Base-by-base conservation (phyloP, 2,329 filamentous ascomycete species). In the Penicillium sp. region DNA sequence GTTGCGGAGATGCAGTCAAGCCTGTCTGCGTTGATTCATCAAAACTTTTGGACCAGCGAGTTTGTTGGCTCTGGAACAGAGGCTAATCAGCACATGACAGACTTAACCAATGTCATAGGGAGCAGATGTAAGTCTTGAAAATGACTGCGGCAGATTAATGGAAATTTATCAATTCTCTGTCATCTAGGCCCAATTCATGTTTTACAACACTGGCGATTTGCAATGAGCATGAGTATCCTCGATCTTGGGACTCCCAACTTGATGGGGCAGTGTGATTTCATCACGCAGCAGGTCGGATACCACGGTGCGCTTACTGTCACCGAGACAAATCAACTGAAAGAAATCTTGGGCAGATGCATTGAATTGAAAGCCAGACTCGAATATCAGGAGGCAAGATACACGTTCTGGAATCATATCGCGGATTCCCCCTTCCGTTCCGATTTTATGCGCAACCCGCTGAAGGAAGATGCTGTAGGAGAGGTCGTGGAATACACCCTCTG, bases 351-450 rank as follows among this genome's bases (percentile, higher is more conserved):
- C 11, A 32, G 54, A 5, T 66, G 59, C 29, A 27, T 65, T 10
- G 9, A 46, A 3, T 57, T 67, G 31, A 66, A 67, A 34, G 29
- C 45, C 9, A 53, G 24, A 13, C 45, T 67, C 6, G 63, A 68
- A 16, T 51, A 58, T 7, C 63, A 66, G 45, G 49, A 54, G n/a
- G 13, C 39, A 4, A 16, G 13, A 9, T 65, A 61, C 29, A 43
- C 16, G 5, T 64, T 65, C 32, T 57, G 53, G 46, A 44, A 52
- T 22, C 51, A 59, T 16, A 5, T 43, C 1, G 42, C 48, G 5
- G 38, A 46, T 18, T 36, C 43, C 13, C 24, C 27, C 1, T 57
- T 54, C 34, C 46, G 32, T 2, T 21, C 34, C 1, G 47, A 60
- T 2, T 18, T 13, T 0, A 65, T 65, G 61, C 39, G 22, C 1